Percentiles rank a stretch among this genome's conserved stretches.
Conservation (phyloP, 2,329 filamentous ascomycete genomes). For the Botrytis hyacinthi region DNA sequence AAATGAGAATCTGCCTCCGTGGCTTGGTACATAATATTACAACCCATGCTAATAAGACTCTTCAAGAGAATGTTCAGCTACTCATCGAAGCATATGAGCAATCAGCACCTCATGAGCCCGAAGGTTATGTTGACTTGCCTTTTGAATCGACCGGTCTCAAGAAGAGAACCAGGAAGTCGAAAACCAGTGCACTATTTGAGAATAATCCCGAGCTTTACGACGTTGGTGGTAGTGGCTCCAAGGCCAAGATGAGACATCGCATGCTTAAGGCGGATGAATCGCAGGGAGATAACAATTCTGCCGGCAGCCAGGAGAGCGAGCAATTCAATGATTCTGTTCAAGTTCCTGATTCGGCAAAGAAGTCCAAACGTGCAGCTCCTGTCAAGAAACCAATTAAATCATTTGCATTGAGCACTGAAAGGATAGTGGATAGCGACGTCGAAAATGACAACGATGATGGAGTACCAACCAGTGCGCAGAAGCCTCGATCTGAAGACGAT, state of each 20-base stretch:
- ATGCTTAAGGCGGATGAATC: conserved; percentile 15
- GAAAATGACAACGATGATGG: conserved; percentile 4
- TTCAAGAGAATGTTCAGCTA: conserved; percentile 33
- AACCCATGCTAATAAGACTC: conserved; percentile 33
- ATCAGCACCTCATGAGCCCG: conserved; percentile 30
- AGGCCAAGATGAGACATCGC: conserved; percentile 15
- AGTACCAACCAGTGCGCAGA: conserved; percentile 17
- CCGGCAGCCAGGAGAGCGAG: neutral
- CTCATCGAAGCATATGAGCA: conserved; percentile 34
- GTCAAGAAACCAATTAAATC: neutral
- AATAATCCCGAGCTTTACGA: conserved; percentile 3
- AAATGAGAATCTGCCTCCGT: conserved; percentile 34
- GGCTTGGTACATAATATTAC: conserved; percentile 33
- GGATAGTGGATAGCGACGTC: conserved; percentile 13
- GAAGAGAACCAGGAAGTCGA: neutral
- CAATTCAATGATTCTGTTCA: neutral
- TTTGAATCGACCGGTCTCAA: conserved; percentile 15
- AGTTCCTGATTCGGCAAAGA: neutral
- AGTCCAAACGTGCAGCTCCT: neutral
- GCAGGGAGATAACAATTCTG: neutral
- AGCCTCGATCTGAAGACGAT: conserved; percentile 7
- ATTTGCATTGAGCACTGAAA: conserved; percentile 19
- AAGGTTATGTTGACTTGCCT: conserved; percentile 18
- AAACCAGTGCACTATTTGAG: neutral
- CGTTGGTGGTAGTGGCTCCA: conserved; percentile 5